Evolutionary conservation across 1,284 basidiomycete species (phyloP).

Genomic region (Trichosporon coremiiforme): DNA sequence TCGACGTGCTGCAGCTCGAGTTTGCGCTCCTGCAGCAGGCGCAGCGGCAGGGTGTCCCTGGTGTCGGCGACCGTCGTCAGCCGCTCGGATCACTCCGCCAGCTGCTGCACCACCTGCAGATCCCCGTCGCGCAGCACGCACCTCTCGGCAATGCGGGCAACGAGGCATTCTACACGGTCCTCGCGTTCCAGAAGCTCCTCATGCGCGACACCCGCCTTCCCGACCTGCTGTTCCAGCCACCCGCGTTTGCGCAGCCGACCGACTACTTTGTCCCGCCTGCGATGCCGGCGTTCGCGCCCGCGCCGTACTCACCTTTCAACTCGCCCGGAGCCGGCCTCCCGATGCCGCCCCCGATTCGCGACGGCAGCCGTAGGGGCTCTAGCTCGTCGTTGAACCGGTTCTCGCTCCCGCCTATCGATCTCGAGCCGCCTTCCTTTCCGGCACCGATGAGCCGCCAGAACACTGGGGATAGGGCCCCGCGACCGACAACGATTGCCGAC

Average conservation of each 20-base stretch:
- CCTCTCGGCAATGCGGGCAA: conserved; percentile 57
- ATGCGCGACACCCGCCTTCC: conserved; percentile 52
- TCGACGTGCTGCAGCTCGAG: conserved; percentile 63
- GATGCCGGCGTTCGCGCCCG: conserved; percentile 17
- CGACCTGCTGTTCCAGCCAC: conserved; percentile 40
- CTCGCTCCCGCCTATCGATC: conserved; percentile 24
- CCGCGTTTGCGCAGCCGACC: conserved; percentile 22
- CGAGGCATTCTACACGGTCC: conserved; percentile 56
- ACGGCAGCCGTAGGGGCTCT: conserved; percentile 24
- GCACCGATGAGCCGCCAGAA: conserved; percentile 29
- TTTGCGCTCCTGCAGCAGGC: conserved; percentile 47
- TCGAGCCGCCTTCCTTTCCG: conserved; percentile 33
- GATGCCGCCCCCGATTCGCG: conserved; percentile 32
- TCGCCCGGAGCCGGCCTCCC: conserved; percentile 27
- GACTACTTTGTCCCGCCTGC: conserved; percentile 19
- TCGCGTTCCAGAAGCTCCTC: conserved; percentile 56
- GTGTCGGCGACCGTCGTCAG: conserved; percentile 43
- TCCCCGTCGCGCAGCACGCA: conserved; percentile 50
- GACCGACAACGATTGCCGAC: conserved; percentile 22
- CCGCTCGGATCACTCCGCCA: conserved; percentile 45
- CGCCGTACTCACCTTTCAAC: conserved; percentile 20
- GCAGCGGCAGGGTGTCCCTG: conserved; percentile 43
- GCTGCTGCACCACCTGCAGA: conserved; percentile 50
- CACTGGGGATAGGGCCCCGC: conserved; percentile 26
- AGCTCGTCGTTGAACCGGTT: conserved; percentile 30